These are phyloP conservation scores for Tulasnella sp. DNA, from an alignment of 768 basidiomycete species.

Conservation along the genomic window DNA sequence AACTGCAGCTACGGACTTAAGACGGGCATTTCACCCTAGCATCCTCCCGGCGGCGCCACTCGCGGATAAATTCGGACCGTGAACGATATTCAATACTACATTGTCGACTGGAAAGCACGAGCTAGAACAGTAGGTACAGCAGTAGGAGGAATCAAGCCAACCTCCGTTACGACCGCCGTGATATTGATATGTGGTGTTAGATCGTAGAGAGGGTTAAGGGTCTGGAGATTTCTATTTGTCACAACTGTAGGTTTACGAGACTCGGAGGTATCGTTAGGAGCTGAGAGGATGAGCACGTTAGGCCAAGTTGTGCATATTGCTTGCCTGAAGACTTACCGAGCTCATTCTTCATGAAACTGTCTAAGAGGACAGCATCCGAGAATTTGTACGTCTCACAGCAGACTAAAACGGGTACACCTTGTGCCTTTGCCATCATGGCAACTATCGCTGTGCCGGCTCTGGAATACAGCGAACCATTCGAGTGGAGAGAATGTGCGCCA, in stretches of 20 bases:
- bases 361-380: constrained; percentile 80
- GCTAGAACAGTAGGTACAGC: constrained; percentile 63
- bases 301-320: background rate
- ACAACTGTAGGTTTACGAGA: background rate
- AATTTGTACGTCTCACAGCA: constrained; percentile 99
- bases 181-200: constrained; percentile 84
- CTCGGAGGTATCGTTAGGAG: background rate
- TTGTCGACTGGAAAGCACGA: constrained; percentile 26
- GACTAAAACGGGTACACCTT: constrained; percentile 85
- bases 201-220: constrained; percentile 84
- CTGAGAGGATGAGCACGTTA: constrained; percentile 1
- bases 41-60: too few relatives aligned
- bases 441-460: constrained; percentile 92
- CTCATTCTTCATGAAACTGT: constrained; percentile 94
- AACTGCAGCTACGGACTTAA: background rate
- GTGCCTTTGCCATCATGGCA: constrained; percentile 87
- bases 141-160: constrained; percentile 86
- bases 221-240: constrained; percentile 44
- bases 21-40: constrained; percentile 4
- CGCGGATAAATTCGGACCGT: background rate
- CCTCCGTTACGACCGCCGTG: constrained; percentile 94
- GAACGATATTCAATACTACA: background rate
- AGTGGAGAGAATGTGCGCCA: constrained; percentile 87
- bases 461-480: constrained; percentile 89
- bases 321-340: constrained; percentile 44